Conservation (phyloP, 148 eudicot genomes). For the Beta vulgaris region DNA sequence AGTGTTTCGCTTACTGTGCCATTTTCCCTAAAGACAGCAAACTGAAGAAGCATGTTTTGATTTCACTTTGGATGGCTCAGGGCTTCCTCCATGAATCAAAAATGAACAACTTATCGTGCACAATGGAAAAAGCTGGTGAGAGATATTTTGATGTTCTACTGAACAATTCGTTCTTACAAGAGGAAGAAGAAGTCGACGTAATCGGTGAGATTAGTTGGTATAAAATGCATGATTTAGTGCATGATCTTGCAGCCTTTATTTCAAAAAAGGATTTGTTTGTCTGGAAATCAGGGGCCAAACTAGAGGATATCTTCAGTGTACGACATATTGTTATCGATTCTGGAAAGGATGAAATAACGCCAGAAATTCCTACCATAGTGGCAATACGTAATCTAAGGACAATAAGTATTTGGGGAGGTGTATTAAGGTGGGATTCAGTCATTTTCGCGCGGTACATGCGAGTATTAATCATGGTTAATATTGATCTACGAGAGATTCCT, state of each 20-base stretch:
- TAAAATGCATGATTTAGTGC: conserved; percentile 19
- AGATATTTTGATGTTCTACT: background rate
- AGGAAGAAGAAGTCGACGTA: background rate
- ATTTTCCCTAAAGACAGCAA: conserved; percentile 19
- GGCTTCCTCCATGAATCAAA: conserved; percentile 14
- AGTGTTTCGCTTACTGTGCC: conserved; percentile 24
- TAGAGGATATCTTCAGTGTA: background rate
- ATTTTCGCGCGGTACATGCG: conserved; percentile 13
- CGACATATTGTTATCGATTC: conserved; percentile 10
- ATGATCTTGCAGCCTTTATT: conserved; percentile 19
- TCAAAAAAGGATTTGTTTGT: conserved; percentile 10
- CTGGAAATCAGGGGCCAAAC: conserved; percentile 13
- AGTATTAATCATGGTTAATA: background rate
- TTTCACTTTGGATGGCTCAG: conserved; percentile 24
- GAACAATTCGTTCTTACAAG: conserved; percentile 20
- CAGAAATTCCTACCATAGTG: background rate
- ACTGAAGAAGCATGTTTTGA: conserved; percentile 7
- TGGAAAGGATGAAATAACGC: background rate
- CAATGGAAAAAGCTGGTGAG: conserved; percentile 16
- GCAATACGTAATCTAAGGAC: background rate
- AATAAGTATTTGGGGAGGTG: background rate
- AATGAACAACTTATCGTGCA: background rate
- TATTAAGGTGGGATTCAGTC: background rate
- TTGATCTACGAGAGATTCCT: conserved; percentile 11
- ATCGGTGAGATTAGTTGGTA: background rate